Conservation (phyloP, 2,329 filamentous ascomycete species). For the Fusarium odoratissimum region DNA sequence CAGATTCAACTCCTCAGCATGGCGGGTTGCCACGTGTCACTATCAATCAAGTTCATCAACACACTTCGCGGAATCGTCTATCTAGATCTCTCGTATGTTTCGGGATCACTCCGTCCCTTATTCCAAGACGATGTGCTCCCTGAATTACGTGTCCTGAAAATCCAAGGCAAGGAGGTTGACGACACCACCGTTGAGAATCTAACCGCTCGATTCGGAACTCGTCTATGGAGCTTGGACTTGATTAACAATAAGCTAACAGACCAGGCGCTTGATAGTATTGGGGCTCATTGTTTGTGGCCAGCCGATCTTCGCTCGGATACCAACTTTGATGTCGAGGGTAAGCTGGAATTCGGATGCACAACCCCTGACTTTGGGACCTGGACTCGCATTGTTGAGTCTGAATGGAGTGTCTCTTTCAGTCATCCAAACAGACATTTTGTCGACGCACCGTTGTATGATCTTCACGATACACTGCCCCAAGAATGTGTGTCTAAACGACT, state of each 20-base stretch:
- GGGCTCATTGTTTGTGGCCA: constrained; percentile 48
- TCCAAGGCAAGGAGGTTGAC: constrained; percentile 59
- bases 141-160: constrained; percentile 64
- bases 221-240: constrained; percentile 69
- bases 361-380: constrained; percentile 55
- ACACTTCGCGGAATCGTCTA: constrained; percentile 59
- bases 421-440: constrained; percentile 61
- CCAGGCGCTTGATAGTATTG: constrained; percentile 48
- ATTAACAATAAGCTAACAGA: constrained; percentile 65
- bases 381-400: constrained; percentile 60
- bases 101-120: constrained; percentile 56
- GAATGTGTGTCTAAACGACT: constrained; percentile 49
- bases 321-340: constrained; percentile 60
- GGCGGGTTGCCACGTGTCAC: constrained; percentile 52
- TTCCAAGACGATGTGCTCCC: constrained; percentile 54
- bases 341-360: constrained; percentile 48
- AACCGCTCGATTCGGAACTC: constrained; percentile 49
- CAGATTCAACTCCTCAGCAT: constrained; percentile 57
- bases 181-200: constrained; percentile 50
- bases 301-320: constrained; percentile 50
- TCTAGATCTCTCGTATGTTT: constrained; percentile 64
- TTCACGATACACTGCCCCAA: constrained; percentile 32
- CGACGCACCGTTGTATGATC: constrained; percentile 57
- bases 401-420: constrained; percentile 56
- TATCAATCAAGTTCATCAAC: constrained; percentile 56